Base-by-base conservation (phyloP, 2,329 filamentous ascomycete genomes). In the Calonectria leucothoes region DNA sequence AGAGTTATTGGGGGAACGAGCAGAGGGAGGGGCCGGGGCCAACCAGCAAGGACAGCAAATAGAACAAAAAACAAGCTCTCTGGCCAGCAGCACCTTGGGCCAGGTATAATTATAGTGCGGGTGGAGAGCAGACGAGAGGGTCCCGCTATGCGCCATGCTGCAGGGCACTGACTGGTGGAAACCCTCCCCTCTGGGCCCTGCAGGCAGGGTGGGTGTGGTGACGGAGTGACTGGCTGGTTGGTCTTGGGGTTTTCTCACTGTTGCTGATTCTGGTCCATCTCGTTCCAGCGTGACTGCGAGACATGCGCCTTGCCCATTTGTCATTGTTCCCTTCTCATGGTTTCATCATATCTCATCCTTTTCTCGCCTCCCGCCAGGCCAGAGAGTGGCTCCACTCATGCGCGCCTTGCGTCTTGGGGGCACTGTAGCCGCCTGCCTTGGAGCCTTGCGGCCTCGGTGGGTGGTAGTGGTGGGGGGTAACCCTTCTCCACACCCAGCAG, bases 61-160 rank as follows among this genome's bases (percentile, higher is more conserved):
- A 70, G 27, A 27, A 61, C 31, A 45, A 35, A 52, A 68, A 71
- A 71, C 70, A 71, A 66, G 70, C 57, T 57, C 70, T 64, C 25
- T 61, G 33, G 45, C 45, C 69, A 59, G 55, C 55, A 59, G 10
- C 55, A 59, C 37, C 52, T 59, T 55, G 14, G 23, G 33, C 55
- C 55, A 59, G 55, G 55, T 68, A 72, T 72, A 68, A 72, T 72
- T 72, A 72, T 72, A 68, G 70, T 49, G 45, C 31, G 39, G 39
- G 39, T 45, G 39, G 39, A 27, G 69, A 51, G 63, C 51, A 66
- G 69, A 37, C 27, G 17, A 31, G 63, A 23, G 55, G 33, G 55
- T 59, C 55, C 55, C 33, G 55, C 55, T 27, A 35, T 49, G 33
- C 39, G 63, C 63, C 61, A 45, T 37, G 61, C 59, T 67, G 69